Evolutionary conservation across 2,329 filamentous ascomycete species (phyloP), one percentile per base, ranked within the genome.

Genomic region (Magnaporthiopsis rhizophila): DNA sequence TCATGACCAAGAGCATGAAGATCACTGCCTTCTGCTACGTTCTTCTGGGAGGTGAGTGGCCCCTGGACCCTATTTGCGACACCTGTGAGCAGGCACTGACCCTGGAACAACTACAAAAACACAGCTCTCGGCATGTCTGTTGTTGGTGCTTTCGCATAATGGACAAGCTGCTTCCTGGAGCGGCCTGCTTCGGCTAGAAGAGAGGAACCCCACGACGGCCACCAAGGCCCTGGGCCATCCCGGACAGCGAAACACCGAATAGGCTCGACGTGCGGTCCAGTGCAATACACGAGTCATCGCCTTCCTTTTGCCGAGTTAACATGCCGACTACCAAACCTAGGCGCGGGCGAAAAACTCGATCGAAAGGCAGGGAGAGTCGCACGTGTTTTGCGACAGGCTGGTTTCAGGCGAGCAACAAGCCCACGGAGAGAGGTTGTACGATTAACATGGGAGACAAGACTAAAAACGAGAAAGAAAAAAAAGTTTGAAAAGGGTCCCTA

Each of bases 1-100:
- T 77, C 2, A 74, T 87, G 78, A 81, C 74, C 3, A 80, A 77
- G 69, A 82, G 78, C 67, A 78, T 82, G 63, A 85, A 83, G 75
- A 82, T 80, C 36, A 68, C 71, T 2, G 85, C 84, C 0, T 85
- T 87, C 70, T 66, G 69, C 63, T 84, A 72, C 68, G 78, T 85
- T 18, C 74, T 84, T 45, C 69, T 79, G 3, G 82, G 82, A 76
- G 82, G 82, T 83, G 72, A 72, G 74, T 68, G 21, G 45, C 24
- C 21, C 1, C 21, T 65, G 6, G 2, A 26, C 8, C 30, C 13
- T 28, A 61, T 7, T 45, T 36, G 12, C 45, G 18, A n/a, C 18
- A 11, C 45, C 45, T 15, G 38, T 15, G 50, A 7, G n/a, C 34
- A 53, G 59, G n/a, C 38, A 32, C 30, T 58, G n/a, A 63, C 30